These are phyloP conservation scores for Candida coquimbonensis DNA, from an alignment of 805 yeast species.

Conservation along the genomic window DNA sequence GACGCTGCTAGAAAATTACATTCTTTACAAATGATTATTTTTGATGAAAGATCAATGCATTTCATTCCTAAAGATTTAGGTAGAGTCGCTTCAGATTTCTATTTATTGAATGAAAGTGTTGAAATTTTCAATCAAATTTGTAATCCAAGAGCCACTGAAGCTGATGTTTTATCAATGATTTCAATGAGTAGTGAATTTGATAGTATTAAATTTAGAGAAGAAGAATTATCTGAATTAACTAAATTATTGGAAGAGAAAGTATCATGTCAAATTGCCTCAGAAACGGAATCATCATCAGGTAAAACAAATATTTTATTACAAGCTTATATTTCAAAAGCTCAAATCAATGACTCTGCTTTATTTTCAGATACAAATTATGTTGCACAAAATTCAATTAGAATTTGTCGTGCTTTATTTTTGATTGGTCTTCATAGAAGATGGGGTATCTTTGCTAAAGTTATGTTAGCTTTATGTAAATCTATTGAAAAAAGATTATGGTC, in stretches of 20 bases:
- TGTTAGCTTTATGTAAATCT: constrained; percentile 79
- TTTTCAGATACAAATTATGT: constrained; percentile 85
- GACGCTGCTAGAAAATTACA: constrained; percentile 82
- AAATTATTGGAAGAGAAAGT: constrained; percentile 49
- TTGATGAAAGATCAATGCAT: constrained; percentile 76
- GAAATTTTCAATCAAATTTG: constrained; percentile 85
- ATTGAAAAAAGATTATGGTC: constrained; percentile 85
- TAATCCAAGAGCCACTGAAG: constrained; percentile 82
- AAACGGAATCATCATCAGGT: constrained; percentile 67
- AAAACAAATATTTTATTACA: constrained; percentile 86
- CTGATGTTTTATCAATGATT: constrained; percentile 81
- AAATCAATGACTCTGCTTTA: constrained; percentile 71
- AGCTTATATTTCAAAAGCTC: constrained; percentile 74
- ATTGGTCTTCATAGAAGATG: constrained; percentile 86
- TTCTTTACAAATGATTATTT: constrained; percentile 84
- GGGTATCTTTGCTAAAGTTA: constrained; percentile 72
- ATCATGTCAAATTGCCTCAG: constrained; percentile 80
- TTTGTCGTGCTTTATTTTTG: constrained; percentile 82
- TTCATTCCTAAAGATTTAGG: constrained; percentile 86
- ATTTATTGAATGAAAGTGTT: constrained; percentile 73
- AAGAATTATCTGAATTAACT: constrained; percentile 71
- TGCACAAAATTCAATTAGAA: constrained; percentile 92
- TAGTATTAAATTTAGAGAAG: constrained; percentile 80
- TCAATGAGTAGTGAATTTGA: constrained; percentile 94
- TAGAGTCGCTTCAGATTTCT: constrained; percentile 90